Base-by-base conservation (phyloP, 352 stramenopile species). In the Pythium oligandrum region DNA sequence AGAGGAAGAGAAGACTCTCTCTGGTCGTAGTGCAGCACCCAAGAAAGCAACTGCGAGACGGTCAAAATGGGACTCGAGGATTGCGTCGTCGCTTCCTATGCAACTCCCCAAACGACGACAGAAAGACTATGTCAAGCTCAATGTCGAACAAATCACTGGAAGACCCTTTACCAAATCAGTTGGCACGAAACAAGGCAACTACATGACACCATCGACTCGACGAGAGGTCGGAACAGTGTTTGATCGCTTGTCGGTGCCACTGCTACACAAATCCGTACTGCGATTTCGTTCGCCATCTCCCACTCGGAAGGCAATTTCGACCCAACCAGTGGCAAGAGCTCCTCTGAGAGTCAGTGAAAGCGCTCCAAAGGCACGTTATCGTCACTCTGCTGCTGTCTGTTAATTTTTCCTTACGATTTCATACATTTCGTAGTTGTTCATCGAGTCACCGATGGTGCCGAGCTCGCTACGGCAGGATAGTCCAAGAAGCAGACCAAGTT, bases 61-160 rank as follows among this genome's bases (percentile, higher is more conserved):
- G 8, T 26, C 46, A 32, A 26, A 26, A 26, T 58, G 50, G 57
- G 51, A 58, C 40, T 44, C 50, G 11, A 44, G 49, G 31, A 32
- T 49, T 36, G 51, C 51, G 32, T 43, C 31, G 42, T 32, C 61
- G 12, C 1, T 46, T 48, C 63, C 70, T 33, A 72, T 66, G 37
- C 49, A 44, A 37, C 44, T 26, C 17, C 17, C 40, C 4, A 39
- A 12, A 4, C 71, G 61, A 49, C 64, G 56, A 4, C 36, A 26
- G 6, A 87, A 78, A 34, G 72, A 89, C 32, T 89, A 70, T 51
- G 61, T 89, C 6, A 75, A 66, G 12, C 57, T 75, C 10, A 89
- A 89, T 34, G 75, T 80, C 51, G 74, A 87, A 43, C 64, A 57
- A 1, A 56, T 86, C 12, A 66, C 76, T 34, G 74, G 76, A 42